Percentiles rank a stretch among this genome's conserved stretches.
These are phyloP conservation scores for Myriosclerotinia scirpicola DNA, from an alignment of 2,329 filamentous ascomycete species.

Conservation along the genomic window DNA sequence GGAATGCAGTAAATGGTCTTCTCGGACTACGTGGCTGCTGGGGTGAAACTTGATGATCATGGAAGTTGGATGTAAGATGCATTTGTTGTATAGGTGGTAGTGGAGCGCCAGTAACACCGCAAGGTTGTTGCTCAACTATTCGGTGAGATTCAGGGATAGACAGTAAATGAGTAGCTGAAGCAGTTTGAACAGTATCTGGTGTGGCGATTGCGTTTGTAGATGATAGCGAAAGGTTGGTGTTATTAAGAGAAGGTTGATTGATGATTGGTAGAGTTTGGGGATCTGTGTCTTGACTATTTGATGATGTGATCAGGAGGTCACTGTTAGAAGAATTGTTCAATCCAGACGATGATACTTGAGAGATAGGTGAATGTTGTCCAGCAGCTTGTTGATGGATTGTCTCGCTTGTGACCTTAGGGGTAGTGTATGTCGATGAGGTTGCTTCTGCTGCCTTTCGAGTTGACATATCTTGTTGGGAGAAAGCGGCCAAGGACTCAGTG, in stretches of 20 bases:
- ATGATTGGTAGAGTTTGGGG: background rate
- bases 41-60: background rate
- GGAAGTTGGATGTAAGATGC: background rate
- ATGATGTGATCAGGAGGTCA: background rate
- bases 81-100: background rate
- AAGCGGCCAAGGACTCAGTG: background rate
- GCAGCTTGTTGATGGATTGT: background rate
- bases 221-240: background rate
- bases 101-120: conserved; percentile 6
- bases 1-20: background rate
- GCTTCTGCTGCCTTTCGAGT: background rate
- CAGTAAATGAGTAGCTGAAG: conserved; percentile 3
- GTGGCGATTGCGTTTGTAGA: background rate
- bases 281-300: background rate
- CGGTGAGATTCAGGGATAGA: background rate
- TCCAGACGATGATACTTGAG: background rate
- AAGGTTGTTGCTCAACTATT: conserved; percentile 6
- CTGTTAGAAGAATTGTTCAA: background rate
- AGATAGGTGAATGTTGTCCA: background rate
- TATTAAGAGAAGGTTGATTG: background rate
- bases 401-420: background rate
- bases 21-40: background rate
- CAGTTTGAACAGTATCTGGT: background rate
- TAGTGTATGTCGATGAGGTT: background rate
- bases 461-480: conserved; percentile 9